A percentile compares a stretch with the other conserved stretches of the same genome.
These are phyloP conservation scores for Glonium stellatum DNA, from an alignment of 495 filamentous ascomycete species.

Conservation along the genomic window DNA sequence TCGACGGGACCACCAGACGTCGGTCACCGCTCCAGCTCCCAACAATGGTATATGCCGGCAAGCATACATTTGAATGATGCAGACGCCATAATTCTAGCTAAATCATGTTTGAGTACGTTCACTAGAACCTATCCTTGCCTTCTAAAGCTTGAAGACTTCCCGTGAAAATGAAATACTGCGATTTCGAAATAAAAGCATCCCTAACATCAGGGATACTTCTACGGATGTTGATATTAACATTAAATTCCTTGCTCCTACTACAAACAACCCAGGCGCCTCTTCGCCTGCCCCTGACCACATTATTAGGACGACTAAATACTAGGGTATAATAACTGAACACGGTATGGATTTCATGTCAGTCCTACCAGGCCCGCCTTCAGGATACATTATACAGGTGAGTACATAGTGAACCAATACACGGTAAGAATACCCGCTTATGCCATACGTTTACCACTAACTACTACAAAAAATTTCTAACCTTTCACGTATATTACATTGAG, in stretches of 20 bases:
- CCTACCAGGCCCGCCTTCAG: conserved; percentile 31
- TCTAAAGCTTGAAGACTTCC: too few species aligned
- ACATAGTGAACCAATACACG: conserved; percentile 35
- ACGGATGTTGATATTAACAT: background rate
- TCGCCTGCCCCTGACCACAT: conserved; percentile 12
- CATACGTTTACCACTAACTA: conserved; percentile 40
- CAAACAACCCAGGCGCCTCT: background rate
- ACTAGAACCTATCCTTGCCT: too few species aligned
- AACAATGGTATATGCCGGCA: conserved; percentile 42
- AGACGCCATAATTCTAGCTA: too few species aligned
- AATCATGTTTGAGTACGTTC: too few species aligned
- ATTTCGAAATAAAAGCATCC: too few species aligned
- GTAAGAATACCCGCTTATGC: background rate
- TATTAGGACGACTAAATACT: conserved; percentile 25
- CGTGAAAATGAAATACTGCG: too few species aligned
- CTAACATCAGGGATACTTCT: too few species aligned
- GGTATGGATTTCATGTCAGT: conserved; percentile 10
- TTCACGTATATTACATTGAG: conserved; percentile 39
- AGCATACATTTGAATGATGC: background rate
- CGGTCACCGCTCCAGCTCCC: conserved; percentile 50
- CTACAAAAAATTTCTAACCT: too few species aligned
- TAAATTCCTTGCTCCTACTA: conserved; percentile 7
- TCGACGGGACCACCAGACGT: conserved; percentile 50
- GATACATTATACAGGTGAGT: conserved; percentile 45
- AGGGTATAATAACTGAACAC: conserved; percentile 21